Evolutionary conservation across 805 yeast genomes (phyloP), one percentile per base, ranked within the genome.

Genomic region (Komagataella mondaviorum): DNA sequence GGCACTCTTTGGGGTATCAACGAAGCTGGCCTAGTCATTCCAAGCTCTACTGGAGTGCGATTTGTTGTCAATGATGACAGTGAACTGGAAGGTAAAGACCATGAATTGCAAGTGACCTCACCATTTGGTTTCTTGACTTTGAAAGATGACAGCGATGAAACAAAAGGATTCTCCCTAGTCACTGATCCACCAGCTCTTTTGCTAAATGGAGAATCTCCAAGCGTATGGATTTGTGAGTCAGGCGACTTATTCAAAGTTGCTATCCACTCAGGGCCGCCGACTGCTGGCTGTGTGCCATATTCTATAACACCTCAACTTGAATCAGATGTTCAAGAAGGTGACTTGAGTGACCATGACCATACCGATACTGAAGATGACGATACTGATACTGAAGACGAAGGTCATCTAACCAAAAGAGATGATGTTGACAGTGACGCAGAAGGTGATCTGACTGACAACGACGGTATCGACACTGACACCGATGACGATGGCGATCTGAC

Each of bases 11-110:
- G 10, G 47, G 47, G 23, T 20, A 39, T 45, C 6, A 45, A 20
- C n/a, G 52, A 51, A 39, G 49, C 49, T 23, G 51, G 51, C 22
- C 49, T 47, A 43, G 51, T 51, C 50, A 61, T 64, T 39, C 58
- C 51, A 14, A 63, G 39, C 39, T 10, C 39, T 14, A 30, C 39
- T 30, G 39, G 39, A 8, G 39, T 30, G n/a, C 39, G 39, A 30
- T 30, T 30, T 30, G 10, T 8, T 30, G 39, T 30, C 39, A 30
- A 30, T 8, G 39, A 30, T 30, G 39, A 30, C 39, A 8, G 39
- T 1, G 14, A 30, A 30, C 39, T 30, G 14, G 14, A 30, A 10
- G 39, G 10, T 30, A 14, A 30, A 6, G 14, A 30, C 39, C 39
- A 8, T 10, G 39, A 8, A 14, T 4, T 30, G 39, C 39, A 30